Percentiles rank a stretch among this genome's conserved stretches.
Evolutionary conservation across 371 early-diverging fungal species (phyloP).

Genomic region (Mucor ambiguus): DNA sequence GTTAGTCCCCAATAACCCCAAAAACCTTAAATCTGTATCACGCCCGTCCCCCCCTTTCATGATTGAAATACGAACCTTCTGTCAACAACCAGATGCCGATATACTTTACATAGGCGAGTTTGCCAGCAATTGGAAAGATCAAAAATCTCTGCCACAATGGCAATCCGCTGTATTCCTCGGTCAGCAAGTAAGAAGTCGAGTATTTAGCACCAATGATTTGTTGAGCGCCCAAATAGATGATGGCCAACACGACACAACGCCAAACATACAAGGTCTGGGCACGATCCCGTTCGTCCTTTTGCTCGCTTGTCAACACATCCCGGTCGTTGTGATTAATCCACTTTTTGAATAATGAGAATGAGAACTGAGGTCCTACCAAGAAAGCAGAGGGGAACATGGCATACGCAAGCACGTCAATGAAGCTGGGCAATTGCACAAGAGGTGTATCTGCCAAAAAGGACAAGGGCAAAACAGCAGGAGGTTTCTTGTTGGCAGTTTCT

Average conservation of each 20-base stretch:
- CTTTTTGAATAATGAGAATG: constrained; percentile 64
- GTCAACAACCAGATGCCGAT: constrained; percentile 72
- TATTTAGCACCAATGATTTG: constrained; percentile 54
- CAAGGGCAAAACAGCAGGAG: constrained; percentile 28
- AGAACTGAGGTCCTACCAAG: constrained; percentile 77
- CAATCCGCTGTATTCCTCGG: constrained; percentile 50
- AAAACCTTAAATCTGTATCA: constrained; percentile 17
- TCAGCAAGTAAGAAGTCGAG: constrained; percentile 52
- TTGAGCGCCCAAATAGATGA: constrained; percentile 55
- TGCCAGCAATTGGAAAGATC: constrained; percentile 56
- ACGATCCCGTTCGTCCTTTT: constrained; percentile 44
- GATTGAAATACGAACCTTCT: constrained; percentile 48
- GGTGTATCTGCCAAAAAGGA: constrained; percentile 46
- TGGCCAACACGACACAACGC: constrained; percentile 49
- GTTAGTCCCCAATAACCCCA: constrained; percentile 13
- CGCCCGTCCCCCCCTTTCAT: not conserved
- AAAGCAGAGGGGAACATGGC: constrained; percentile 67
- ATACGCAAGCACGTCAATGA: constrained; percentile 59
- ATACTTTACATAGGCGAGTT: constrained; percentile 67
- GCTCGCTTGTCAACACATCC: constrained; percentile 16
- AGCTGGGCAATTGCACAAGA: constrained; percentile 46
- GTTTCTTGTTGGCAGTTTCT: constrained; percentile 16
- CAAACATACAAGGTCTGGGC: constrained; percentile 46
- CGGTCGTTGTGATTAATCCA: constrained; percentile 32
- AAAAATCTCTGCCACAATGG: constrained; percentile 42